Evolutionary conservation across 306 rosid genomes (phyloP).

Genomic region (Acacia confusa): DNA sequence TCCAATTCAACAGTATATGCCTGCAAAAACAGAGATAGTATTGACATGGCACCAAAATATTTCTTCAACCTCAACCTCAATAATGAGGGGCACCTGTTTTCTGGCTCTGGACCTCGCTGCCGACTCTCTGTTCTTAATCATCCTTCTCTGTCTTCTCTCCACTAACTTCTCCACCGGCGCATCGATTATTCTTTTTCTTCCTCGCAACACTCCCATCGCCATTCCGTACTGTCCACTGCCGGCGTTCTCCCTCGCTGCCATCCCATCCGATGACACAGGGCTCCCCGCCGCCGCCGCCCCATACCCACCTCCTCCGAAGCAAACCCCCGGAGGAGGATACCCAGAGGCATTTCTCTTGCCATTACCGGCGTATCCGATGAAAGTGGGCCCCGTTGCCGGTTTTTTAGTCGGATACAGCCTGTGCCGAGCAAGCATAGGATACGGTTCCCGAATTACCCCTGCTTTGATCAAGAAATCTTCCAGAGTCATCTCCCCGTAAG

Average conservation of each 20-base stretch:
- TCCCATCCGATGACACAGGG: conserved; percentile 75
- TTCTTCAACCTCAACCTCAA: not conserved
- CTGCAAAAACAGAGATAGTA: conserved; percentile 33
- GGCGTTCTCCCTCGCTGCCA: conserved; percentile 40
- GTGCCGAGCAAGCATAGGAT: conserved; percentile 24
- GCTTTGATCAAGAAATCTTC: conserved; percentile 93
- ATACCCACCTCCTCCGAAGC: not conserved
- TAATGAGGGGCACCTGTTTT: conserved; percentile 63
- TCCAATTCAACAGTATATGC: conserved; percentile 92
- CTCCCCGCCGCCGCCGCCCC: conserved; percentile 35
- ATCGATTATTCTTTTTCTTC: conserved; percentile 72
- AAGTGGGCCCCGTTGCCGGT: conserved; percentile 37
- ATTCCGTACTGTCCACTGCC: conserved; percentile 52
- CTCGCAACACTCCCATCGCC: conserved; percentile 63
- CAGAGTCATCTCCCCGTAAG: conserved; percentile 91
- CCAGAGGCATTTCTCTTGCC: conserved; percentile 49
- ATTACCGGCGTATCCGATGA: conserved; percentile 44
- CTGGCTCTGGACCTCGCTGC: conserved; percentile 97
- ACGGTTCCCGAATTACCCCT: conserved; percentile 71
- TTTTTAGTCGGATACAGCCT: conserved; percentile 41
- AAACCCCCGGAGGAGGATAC: conserved; percentile 16
- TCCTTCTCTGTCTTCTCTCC: conserved; percentile 95
- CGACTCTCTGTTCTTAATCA: conserved; percentile 95
- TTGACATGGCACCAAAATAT: not conserved
- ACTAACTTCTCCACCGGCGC: conserved; percentile 90